These are phyloP conservation scores for Mallotus repandus DNA, from an alignment of 441 rosid genomes.

Conservation along the genomic window DNA sequence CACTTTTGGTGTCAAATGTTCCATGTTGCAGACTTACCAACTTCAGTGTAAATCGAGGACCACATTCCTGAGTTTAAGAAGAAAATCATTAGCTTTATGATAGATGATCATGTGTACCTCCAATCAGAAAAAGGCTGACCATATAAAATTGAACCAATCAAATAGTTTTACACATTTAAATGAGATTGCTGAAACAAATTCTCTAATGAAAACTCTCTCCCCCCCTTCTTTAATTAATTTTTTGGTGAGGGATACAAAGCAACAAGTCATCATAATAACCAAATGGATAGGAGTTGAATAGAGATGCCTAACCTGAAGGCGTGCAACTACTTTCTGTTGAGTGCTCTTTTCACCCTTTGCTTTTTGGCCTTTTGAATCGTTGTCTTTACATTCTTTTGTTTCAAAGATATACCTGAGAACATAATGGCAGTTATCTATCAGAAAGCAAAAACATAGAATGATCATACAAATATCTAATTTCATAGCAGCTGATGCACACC, in stretches of 20 bases:
- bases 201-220: too few species aligned
- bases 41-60: conserved; percentile 87
- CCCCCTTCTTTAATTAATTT: too few species aligned
- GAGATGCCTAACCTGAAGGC: conserved; percentile 64
- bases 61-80: conserved; percentile 61
- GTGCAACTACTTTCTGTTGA: conserved; percentile 55
- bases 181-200: too few species aligned
- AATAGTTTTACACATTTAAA: too few species aligned
- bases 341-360: conserved; percentile 35
- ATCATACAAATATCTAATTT: not conserved
- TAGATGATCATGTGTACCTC: not conserved
- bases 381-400: conserved; percentile 54
- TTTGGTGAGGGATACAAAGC: not conserved
- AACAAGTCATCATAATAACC: not conserved
- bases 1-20: conserved; percentile 78
- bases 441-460: not conserved
- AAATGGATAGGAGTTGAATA: too few species aligned
- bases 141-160: too few species aligned
- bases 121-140: too few species aligned
- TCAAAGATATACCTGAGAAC: conserved; percentile 77
- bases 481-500: conserved; percentile 42
- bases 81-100: not conserved
- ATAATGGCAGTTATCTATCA: not conserved
- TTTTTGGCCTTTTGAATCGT: conserved; percentile 45
- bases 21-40: conserved; percentile 78